Base-by-base conservation (phyloP, 2,329 filamentous ascomycete species). In the Coleophoma eucalyptorum region DNA sequence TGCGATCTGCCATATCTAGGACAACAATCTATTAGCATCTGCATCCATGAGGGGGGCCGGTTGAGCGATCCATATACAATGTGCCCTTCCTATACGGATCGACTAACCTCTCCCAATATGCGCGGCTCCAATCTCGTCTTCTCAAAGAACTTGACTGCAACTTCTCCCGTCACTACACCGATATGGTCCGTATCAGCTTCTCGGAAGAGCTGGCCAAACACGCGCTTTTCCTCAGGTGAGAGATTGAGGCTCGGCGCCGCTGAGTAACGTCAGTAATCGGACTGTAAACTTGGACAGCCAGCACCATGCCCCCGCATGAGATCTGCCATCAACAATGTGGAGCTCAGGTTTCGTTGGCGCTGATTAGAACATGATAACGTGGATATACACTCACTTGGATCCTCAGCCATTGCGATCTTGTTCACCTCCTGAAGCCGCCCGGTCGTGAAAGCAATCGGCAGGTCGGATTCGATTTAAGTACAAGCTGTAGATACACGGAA, bases 71-170 rank as follows among this genome's bases (percentile, higher is more conserved):
- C 10, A 26, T 26, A 8, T 26, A 8, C 26, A 26, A 26, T 38
- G 35, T 11, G 16, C 35, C 35, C 35, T 18, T 38, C 35, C 35
- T n/a, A 26, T 26, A 15, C 8, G 50, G 83, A 60, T 72, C 13
- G 31, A 44, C 42, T 32, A 12, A 93, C 89, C 82, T 96, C 86
- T 70, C 93, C 94, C 53, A 99, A 79, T 45, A 94, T 79, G 55
- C 89, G 84, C 49, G 92, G 90, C 55, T 93, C 84, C 45, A 99
- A 78, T 60, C 89, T 86, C 43, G 94, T 97, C 77, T 94, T 94
- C 72, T 97, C 92, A 67, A 99, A 99, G 77, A 99, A 97, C 68
- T 91, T 90, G 69, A 99, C 92, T 52, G 94, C 94, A 55, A 95
- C 81, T 71, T 99, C 94, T 70, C 94, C 94, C 16, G 94, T 97